Base-by-base conservation (phyloP, 2,329 filamentous ascomycete species). In the Aureobasidium namibiae region DNA sequence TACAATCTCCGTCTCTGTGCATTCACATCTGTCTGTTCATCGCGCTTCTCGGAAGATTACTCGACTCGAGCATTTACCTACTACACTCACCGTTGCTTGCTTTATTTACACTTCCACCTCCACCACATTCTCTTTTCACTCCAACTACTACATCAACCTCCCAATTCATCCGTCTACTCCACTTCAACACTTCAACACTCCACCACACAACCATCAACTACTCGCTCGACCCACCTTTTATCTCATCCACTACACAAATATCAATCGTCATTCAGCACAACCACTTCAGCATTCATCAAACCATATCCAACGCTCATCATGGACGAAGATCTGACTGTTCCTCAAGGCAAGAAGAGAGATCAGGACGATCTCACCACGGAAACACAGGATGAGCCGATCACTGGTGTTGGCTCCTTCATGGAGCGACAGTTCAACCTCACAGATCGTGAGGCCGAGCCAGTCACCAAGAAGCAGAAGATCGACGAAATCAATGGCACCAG, bases 351-450 rank as follows among this genome's bases (percentile, higher is more conserved):
- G 31, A 56, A 56, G 31, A 14, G 36, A 16, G 50, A 33, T n/a
- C 23, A 44, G 3, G 38, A 56, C 18, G 16, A 41, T 36, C 13
- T 41, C 3, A 18, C 18, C 18, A 23, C 39, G 41, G 42, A 45
- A 45, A 14, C 21, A 26, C 63, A 66, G 4, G 34, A 18, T 26
- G 66, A 68, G n/a, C 31, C 26, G n/a, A n/a, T 16, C 5, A 13
- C 45, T 46, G 45, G 44, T 8, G 26, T 83, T 64, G 78, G 80
- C 10, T 74, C 75, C 59, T 83, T 91, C 75, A 83, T 95, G 46
- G 89, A 95, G 71, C 82, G 84, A 33, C 78, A 91, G 69, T 89
- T 92, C 69, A 85, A 87, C 64, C 82, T 95, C 14, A 81, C 89
- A 64, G 80, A 86, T 54, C 87, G 91, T 26, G 76, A 77, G 66